Evolutionary conservation across 1,139 yeast species (phyloP), one percentile per base, ranked within the genome.

Genomic region (Yamadazyma songkhlaensis): DNA sequence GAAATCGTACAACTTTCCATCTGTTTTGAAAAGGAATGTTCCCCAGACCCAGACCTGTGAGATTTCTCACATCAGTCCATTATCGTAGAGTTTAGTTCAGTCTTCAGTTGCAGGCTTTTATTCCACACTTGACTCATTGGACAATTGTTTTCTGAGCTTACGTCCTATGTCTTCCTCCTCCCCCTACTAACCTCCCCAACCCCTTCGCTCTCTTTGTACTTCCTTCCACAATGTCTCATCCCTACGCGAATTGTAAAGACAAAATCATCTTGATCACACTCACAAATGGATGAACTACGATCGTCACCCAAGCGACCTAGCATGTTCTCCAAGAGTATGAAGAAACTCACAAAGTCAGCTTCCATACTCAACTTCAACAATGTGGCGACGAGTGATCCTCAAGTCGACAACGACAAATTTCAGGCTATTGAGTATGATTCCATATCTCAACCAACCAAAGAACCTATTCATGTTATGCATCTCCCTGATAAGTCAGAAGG

Each of bases 381-480:
- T 2, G 34, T 42, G 15, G 10, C 11, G 9, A 9, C 29, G 24
- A 15, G 6, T 32, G 11, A 12, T 9, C 6, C n/a, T 10, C 12
- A 29, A 9, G 11, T n/a, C 20, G 25, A 30, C 22, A 12, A 9
- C 13, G 35, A 34, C 29, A 14, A 17, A 12, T 32, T 32, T 10
- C 46, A 43, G 25, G 36, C 31, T 10, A 20, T 24, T 4, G 33
- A 67, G 28, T 66, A 66, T 42, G 62, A 60, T 10, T 38, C 54
- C 14, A 55, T 59, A 29, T 42, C 56, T 9, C 25, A 52, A 8
- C 46, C 48, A 27, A 41, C 53, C 9, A 52, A 48, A 25, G 65
- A 61, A 38, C 70, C 69, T 6, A 55, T 58, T 12, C 60, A 54
- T 36, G 66, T 62, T 21, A 53, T 46, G 50, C 54, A 53, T 37